Percentiles rank a stretch among this genome's conserved stretches.
Conservation (phyloP, 2,329 filamentous ascomycete genomes). For the Coniochaeta sp. region DNA sequence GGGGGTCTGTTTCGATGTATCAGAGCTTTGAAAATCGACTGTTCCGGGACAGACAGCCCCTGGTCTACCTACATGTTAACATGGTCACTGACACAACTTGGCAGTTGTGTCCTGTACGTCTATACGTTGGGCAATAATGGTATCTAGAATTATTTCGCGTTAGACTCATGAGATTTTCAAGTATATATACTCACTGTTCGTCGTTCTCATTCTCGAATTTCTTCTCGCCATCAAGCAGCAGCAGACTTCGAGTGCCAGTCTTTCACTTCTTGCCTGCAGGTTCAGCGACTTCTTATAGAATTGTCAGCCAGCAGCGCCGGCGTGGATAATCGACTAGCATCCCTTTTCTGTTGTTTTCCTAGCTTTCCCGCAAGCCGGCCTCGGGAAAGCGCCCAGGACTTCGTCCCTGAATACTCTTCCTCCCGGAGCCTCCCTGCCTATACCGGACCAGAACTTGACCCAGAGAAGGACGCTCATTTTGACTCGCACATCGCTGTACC, state of each 20-base stretch:
- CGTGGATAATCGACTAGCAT: constrained; percentile 11
- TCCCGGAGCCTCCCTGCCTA: constrained; percentile 8
- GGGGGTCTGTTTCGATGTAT: constrained; percentile 1
- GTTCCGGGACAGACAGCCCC: neutral
- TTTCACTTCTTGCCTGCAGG: constrained; percentile 4
- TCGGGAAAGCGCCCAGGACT: constrained; percentile 8
- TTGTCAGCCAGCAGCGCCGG: constrained; percentile 1
- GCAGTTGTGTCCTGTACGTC: neutral
- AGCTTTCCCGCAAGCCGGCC: constrained; percentile 12
- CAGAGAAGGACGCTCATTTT: neutral
- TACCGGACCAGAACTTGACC: constrained; percentile 4
- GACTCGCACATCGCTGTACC: neutral
- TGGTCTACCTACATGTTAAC: neutral
- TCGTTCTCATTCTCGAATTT: neutral
- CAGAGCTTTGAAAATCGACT: neutral
- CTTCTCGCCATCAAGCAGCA: constrained; percentile 5
- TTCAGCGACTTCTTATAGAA: neutral
- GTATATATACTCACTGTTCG: constrained; percentile 5
- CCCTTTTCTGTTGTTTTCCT: constrained; percentile 12
- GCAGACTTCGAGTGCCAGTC: constrained; percentile 1
- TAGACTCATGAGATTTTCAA: neutral
- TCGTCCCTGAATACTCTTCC: constrained; percentile 5
- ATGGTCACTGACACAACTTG: neutral
- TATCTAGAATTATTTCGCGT: neutral
- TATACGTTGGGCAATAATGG: neutral